Evolutionary conservation across 2,329 filamentous ascomycete species (phyloP).

Genomic region (Monilinia vaccinii-corymbosi): DNA sequence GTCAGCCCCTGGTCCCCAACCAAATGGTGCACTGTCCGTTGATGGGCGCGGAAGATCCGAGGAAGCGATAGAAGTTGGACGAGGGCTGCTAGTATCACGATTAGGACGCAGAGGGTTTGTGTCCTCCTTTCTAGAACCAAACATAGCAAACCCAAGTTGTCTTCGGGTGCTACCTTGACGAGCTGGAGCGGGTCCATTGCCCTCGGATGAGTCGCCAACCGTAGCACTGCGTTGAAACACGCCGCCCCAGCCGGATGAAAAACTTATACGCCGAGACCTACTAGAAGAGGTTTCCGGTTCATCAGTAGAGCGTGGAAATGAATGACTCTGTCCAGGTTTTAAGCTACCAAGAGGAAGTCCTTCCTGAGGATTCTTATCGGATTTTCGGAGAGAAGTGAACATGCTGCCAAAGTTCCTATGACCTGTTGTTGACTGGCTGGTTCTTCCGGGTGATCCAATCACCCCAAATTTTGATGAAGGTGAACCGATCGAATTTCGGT

Average conservation of each 20-base stretch:
- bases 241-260: slow-evolving; percentile 43
- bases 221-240: slow-evolving; percentile 30
- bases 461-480: slow-evolving; percentile 23
- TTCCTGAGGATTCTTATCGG: slow-evolving; percentile 40
- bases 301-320: slow-evolving; percentile 56
- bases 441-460: slow-evolving; percentile 23
- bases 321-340: slow-evolving; percentile 66
- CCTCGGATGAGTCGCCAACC: slow-evolving; percentile 20
- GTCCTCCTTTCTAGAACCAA: slow-evolving; percentile 42
- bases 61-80: slow-evolving; percentile 61
- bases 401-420: slow-evolving; percentile 40
- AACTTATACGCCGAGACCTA: slow-evolving; percentile 46
- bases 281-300: slow-evolving; percentile 43
- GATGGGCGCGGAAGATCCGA: slow-evolving; percentile 67
- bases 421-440: slow-evolving; percentile 37
- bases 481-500: slow-evolving; percentile 24
- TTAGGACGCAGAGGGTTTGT: slow-evolving; percentile 37
- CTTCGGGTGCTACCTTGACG: slow-evolving; percentile 20
- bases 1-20: slow-evolving; percentile 44
- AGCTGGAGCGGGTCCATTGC: slow-evolving; percentile 28
- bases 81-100: slow-evolving; percentile 48
- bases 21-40: slow-evolving; percentile 68
- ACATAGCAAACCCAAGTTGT: slow-evolving; percentile 32
- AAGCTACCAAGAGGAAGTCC: slow-evolving; percentile 60
- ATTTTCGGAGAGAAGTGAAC: slow-evolving; percentile 53